These are phyloP conservation scores for Actinomortierella wolfii DNA, from an alignment of 371 early-diverging fungal genomes.

Conservation along the genomic window DNA sequence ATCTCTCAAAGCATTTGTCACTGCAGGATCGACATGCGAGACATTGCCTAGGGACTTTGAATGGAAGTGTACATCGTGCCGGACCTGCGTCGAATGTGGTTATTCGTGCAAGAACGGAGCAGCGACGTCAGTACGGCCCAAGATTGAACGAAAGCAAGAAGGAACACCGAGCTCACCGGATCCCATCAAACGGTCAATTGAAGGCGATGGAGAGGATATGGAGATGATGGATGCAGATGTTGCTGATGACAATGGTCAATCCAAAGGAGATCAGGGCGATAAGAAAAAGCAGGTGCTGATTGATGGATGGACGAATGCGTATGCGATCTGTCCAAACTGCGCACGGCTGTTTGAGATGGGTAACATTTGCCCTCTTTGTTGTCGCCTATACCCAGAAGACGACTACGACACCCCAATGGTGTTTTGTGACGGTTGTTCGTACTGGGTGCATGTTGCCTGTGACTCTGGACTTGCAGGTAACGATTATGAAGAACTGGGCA, in stretches of 20 bases:
- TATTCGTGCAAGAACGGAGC: neutral
- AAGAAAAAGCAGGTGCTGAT: neutral
- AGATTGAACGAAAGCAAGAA: too few species aligned
- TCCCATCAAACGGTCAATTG: neutral
- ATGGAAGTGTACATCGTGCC: conserved; percentile 33
- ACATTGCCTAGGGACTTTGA: neutral
- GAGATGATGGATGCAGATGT: neutral
- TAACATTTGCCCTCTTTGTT: conserved; percentile 54
- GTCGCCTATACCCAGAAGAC: conserved; percentile 46
- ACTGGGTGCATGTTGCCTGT: conserved; percentile 59
- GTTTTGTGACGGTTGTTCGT: conserved; percentile 55
- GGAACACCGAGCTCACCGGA: too few species aligned
- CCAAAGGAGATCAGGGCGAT: neutral
- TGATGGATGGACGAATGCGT: conserved; percentile 50
- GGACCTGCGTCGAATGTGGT: conserved; percentile 43
- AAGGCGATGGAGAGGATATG: neutral
- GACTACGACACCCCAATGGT: conserved; percentile 56
- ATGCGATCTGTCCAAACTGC: conserved; percentile 49
- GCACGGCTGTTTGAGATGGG: conserved; percentile 48
- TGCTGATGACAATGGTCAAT: neutral
- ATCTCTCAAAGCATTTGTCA: conserved; percentile 4
- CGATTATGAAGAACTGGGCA: conserved; percentile 43
- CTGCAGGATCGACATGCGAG: neutral
- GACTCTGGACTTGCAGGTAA: conserved; percentile 45
- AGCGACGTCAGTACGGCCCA: neutral